These are phyloP conservation scores for Lepidopterella palustris DNA, from an alignment of 495 filamentous ascomycete species.

Conservation along the genomic window DNA sequence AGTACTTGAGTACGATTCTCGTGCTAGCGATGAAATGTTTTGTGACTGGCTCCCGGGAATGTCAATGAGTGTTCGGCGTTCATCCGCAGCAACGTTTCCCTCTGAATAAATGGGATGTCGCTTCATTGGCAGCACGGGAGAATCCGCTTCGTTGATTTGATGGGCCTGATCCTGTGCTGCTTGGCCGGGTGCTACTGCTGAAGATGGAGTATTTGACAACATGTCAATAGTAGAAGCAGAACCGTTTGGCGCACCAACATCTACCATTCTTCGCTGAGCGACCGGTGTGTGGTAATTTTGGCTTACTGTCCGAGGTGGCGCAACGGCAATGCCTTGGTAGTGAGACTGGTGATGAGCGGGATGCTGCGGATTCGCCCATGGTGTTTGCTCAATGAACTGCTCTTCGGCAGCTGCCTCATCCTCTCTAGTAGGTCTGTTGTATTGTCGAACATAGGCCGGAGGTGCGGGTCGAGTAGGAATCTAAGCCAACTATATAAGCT, in stretches of 20 bases:
- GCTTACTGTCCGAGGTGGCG: slow-evolving; percentile 23
- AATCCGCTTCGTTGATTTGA: slow-evolving; percentile 15
- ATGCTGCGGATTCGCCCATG: slow-evolving; percentile 85
- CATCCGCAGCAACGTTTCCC: slow-evolving; percentile 1
- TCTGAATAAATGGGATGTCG: slow-evolving; percentile 10
- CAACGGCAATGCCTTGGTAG: slow-evolving; percentile 12
- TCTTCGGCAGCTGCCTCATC: slow-evolving; percentile 63
- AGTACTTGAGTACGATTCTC: slow-evolving; percentile 15
- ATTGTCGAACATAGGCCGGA: slow-evolving; percentile 18
- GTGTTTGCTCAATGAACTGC: slow-evolving; percentile 72
- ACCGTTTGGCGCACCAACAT: slow-evolving; percentile 48
- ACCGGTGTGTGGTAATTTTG: slow-evolving; percentile 47
- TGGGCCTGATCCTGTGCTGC: not conserved
- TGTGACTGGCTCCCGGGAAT: slow-evolving; percentile 11
- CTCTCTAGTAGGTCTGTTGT: slow-evolving; percentile 35
- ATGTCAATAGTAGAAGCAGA: slow-evolving; percentile 49
- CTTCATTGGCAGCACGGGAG: slow-evolving; percentile 27
- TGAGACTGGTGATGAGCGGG: slow-evolving; percentile 52
- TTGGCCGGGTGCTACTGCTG: slow-evolving; percentile 25
- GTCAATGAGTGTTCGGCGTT: slow-evolving; percentile 5
- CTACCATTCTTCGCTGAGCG: slow-evolving; percentile 47
- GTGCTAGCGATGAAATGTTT: not conserved
- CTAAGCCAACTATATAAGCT: slow-evolving; percentile 15
- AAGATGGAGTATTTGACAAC: slow-evolving; percentile 43
- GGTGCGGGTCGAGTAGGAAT: slow-evolving; percentile 21